Percentiles rank a stretch among this genome's conserved stretches.
Conservation (phyloP, 2,329 filamentous ascomycete species). For the Macrophomina pseudophaseolina region DNA sequence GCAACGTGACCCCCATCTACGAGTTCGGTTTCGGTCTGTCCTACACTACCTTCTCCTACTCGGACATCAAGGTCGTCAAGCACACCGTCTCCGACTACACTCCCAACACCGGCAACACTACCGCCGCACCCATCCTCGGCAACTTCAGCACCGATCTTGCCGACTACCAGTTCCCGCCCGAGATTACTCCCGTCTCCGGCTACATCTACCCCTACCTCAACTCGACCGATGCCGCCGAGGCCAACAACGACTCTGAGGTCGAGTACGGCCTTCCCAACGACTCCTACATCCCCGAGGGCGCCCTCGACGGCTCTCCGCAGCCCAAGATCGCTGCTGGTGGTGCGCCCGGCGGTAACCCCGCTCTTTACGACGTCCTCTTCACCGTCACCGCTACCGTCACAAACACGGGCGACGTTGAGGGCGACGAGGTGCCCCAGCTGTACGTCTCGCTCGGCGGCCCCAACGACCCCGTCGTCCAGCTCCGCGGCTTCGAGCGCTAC, state of each 20-base stretch:
- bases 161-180: constrained; percentile 71
- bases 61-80: constrained; percentile 65
- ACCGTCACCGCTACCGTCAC: constrained; percentile 69
- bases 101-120: constrained; percentile 66
- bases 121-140: constrained; percentile 67
- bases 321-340: constrained; percentile 66
- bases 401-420: constrained; percentile 69
- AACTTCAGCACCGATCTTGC: constrained; percentile 65
- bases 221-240: constrained; percentile 61
- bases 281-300: constrained; percentile 63
- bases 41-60: constrained; percentile 80
- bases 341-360: constrained; percentile 63
- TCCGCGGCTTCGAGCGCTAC: constrained; percentile 79
- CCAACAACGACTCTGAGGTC: constrained; percentile 58
- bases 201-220: constrained; percentile 79
- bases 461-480: constrained; percentile 67
- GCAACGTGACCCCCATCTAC: constrained; percentile 70
- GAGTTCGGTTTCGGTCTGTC: constrained; percentile 83
- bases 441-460: constrained; percentile 81
- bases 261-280: constrained; percentile 64
- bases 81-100: constrained; percentile 58
- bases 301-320: constrained; percentile 62
- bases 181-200: constrained; percentile 57
- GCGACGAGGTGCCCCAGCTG: constrained; percentile 76
- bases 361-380: constrained; percentile 72